phyloP scores from a whole-genome alignment of 768 basidiomycete species.

The Amanita thiersii region DNA sequence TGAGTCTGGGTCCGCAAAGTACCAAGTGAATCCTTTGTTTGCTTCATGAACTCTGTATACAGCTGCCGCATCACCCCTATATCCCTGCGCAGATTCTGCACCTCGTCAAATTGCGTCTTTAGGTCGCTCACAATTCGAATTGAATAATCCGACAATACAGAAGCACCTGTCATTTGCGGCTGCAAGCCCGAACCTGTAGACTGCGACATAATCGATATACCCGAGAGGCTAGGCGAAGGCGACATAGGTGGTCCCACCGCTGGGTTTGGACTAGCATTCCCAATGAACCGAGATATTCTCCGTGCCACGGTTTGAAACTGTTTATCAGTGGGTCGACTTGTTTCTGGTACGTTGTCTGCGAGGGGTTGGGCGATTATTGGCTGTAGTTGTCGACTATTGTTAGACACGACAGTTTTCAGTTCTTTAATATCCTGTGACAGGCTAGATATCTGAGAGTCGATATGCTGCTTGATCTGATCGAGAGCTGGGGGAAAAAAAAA shows the following conservation, averaged over 20 bases:
- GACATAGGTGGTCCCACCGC: constrained; percentile 16
- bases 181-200: constrained; percentile 62
- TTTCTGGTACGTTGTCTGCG: constrained; percentile 56
- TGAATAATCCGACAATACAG: constrained; percentile 65
- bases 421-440: constrained; percentile 90
- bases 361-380: constrained; percentile 47
- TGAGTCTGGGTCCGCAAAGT: constrained; percentile 78
- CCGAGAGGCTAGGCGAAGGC: neutral
- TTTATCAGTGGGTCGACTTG: constrained; percentile 63
- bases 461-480: constrained; percentile 98
- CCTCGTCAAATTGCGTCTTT: constrained; percentile 90
- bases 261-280: constrained; percentile 25
- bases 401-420: constrained; percentile 57
- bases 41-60: constrained; percentile 88
- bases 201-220: constrained; percentile 48
- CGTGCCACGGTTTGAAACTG: constrained; percentile 70
- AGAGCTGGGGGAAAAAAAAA: constrained; percentile 49
- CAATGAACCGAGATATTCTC: constrained; percentile 65
- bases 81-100: constrained; percentile 89
- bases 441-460: constrained; percentile 81
- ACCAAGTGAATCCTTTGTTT: constrained; percentile 80
- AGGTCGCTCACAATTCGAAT: constrained; percentile 71
- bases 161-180: constrained; percentile 71
- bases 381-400: constrained; percentile 35
- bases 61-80: constrained; percentile 90